Evolutionary conservation across 2,329 filamentous ascomycete genomes (phyloP).

Genomic region (Nannizziopsis barbatae): DNA sequence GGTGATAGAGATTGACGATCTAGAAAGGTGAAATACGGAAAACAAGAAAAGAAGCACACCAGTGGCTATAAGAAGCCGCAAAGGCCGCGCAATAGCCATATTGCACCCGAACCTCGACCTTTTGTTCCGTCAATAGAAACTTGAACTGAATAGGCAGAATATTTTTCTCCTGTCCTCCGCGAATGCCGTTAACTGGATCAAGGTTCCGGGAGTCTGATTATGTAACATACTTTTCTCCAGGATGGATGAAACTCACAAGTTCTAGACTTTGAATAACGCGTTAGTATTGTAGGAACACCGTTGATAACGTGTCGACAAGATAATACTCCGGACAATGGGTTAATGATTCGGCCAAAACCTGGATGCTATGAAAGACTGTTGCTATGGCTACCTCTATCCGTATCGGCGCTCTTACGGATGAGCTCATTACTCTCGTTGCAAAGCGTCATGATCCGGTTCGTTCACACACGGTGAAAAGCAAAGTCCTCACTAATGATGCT

Average conservation of each 20-base stretch:
- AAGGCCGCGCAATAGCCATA: constrained; percentile 78
- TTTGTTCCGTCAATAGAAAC: background rate
- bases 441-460: constrained; percentile 45
- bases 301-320: no score
- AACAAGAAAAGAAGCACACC: constrained; percentile 66
- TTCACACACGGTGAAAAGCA: background rate
- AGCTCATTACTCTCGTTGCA: constrained; percentile 57
- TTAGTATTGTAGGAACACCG: no score
- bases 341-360: background rate
- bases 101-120: constrained; percentile 16
- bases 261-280: no score
- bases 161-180: background rate
- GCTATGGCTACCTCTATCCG: constrained; percentile 60
- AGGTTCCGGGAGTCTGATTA: no score
- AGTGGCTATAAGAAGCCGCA: constrained; percentile 63
- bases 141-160: background rate
- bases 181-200: no score
- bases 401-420: constrained; percentile 54
- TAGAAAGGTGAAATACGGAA: constrained; percentile 64
- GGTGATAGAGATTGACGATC: constrained; percentile 35
- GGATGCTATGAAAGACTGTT: background rate
- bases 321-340: no score
- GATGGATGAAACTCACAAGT: no score
- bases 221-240: no score
- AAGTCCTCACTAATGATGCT: constrained; percentile 5